Conservation (phyloP, 768 basidiomycete genomes). For the Serendipita vermifera region DNA sequence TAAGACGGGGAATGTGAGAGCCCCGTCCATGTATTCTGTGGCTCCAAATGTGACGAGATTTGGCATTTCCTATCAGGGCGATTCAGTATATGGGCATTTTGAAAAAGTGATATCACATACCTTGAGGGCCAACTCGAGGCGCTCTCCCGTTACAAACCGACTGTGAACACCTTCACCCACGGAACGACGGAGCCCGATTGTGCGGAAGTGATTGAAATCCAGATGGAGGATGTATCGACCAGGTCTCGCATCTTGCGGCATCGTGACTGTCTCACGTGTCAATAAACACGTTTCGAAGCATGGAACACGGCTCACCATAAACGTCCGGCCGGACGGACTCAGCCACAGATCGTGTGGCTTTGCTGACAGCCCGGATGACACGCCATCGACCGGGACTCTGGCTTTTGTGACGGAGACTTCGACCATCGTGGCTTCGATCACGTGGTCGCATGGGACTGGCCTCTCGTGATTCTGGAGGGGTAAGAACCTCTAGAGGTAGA, state of each 20-base stretch:
- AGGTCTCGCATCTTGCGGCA: slow-evolving; percentile 54
- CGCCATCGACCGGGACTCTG: slow-evolving; percentile 77
- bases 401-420: slow-evolving; percentile 38
- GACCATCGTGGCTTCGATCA: slow-evolving; percentile 14
- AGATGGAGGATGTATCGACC: slow-evolving; percentile 75
- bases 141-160: slow-evolving; percentile 85
- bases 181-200: slow-evolving; percentile 88
- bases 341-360: slow-evolving; percentile 62
- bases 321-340: slow-evolving; percentile 50
- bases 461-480: slow-evolving; percentile 70
- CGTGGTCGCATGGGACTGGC: slow-evolving; percentile 67
- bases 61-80: slow-evolving; percentile 73
- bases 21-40: slow-evolving; percentile 97
- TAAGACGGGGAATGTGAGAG: slow-evolving; percentile 71
- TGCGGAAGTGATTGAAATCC: slow-evolving; percentile 94
- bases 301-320: slow-evolving; percentile 40
- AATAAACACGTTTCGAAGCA: slow-evolving; percentile 10
- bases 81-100: too few species aligned
- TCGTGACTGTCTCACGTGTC: slow-evolving; percentile 38
- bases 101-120: slow-evolving; percentile 30
- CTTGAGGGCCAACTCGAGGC: slow-evolving; percentile 67
- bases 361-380: slow-evolving; percentile 61
- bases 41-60: slow-evolving; percentile 83
- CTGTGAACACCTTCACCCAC: slow-evolving; percentile 80
- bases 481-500: slow-evolving; percentile 61